These are phyloP conservation scores for Glarea lozoyensis DNA, from an alignment of 495 filamentous ascomycete genomes.

Conservation along the genomic window DNA sequence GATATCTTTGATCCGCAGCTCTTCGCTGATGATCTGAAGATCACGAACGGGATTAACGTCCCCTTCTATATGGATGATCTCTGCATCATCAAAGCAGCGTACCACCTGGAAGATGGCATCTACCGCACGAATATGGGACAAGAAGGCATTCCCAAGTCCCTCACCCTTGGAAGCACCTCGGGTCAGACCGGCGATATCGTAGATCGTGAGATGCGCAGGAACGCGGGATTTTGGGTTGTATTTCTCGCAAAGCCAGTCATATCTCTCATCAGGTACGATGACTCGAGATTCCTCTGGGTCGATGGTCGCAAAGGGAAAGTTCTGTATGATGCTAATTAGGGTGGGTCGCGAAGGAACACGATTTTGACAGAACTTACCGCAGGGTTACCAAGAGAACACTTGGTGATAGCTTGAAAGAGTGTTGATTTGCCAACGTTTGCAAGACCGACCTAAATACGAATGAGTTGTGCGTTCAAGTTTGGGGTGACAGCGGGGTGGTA, in stretches of 20 bases:
- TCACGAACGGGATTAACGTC: slow-evolving; percentile 94
- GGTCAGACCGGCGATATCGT: slow-evolving; percentile 97
- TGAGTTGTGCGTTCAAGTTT: slow-evolving; percentile 9
- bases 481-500: slow-evolving; percentile 10
- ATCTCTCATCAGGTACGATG: slow-evolving; percentile 93
- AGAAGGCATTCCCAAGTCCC: slow-evolving; percentile 94
- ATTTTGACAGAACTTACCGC: slow-evolving; percentile 59
- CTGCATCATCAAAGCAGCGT: slow-evolving; percentile 96
- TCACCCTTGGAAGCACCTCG: slow-evolving; percentile 94
- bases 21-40: slow-evolving; percentile 92
- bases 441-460: slow-evolving; percentile 70
- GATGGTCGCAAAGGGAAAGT: slow-evolving; percentile 99
- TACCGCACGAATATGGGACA: slow-evolving; percentile 98
- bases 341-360: neutral
- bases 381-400: slow-evolving; percentile 94
- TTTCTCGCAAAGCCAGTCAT: slow-evolving; percentile 89
- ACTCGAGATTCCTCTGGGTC: slow-evolving; percentile 98
- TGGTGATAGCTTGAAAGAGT: slow-evolving; percentile 98
- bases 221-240: slow-evolving; percentile 96
- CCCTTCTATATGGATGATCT: slow-evolving; percentile 99
- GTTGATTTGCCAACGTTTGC: slow-evolving; percentile 99
- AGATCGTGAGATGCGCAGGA: slow-evolving; percentile 95
- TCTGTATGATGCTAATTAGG: slow-evolving; percentile 37
- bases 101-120: slow-evolving; percentile 99
- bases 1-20: slow-evolving; percentile 96